A percentile compares a stretch with the other conserved stretches of the same genome.
Conservation (phyloP, 768 basidiomycete species). For the Lentinula lateritia region DNA sequence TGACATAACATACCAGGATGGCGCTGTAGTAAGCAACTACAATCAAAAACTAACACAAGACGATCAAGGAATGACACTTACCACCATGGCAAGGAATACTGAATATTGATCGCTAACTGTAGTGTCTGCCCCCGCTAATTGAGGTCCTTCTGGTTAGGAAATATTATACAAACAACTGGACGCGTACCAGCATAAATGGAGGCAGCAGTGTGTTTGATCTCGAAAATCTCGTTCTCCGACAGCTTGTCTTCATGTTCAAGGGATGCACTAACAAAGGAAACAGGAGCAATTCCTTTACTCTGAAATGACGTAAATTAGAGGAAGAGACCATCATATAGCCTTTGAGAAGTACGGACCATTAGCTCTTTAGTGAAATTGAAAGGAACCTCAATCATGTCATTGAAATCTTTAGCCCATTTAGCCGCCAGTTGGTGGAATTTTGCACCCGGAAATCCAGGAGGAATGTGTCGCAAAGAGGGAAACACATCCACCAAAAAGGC, state of each 20-base stretch:
- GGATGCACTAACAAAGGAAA: slow-evolving; percentile 37
- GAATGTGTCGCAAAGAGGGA: slow-evolving; percentile 38
- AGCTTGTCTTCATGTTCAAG: slow-evolving; percentile 30
- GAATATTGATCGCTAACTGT: slow-evolving; percentile 39
- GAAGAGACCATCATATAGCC: neutral
- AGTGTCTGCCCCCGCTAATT: slow-evolving; percentile 44
- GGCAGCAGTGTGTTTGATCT: slow-evolving; percentile 37
- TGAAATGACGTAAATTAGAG: slow-evolving; percentile 11
- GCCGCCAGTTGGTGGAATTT: slow-evolving; percentile 43
- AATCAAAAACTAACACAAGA: slow-evolving; percentile 18
- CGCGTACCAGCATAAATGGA: slow-evolving; percentile 40
- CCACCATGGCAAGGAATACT: slow-evolving; percentile 44
- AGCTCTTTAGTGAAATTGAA: slow-evolving; percentile 38
- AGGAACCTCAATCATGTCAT: slow-evolving; percentile 37
- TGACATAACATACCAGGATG: slow-evolving; percentile 15
- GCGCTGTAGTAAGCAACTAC: neutral
- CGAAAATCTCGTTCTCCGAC: slow-evolving; percentile 25
- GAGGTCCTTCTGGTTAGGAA: slow-evolving; percentile 12
- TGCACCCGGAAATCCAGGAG: slow-evolving; percentile 54
- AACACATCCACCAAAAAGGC: slow-evolving; percentile 39
- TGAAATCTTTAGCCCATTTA: slow-evolving; percentile 31
- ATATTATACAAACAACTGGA: slow-evolving; percentile 33
- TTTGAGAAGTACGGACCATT: slow-evolving; percentile 29
- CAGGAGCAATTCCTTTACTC: slow-evolving; percentile 34
- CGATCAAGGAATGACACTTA: neutral